Base-by-base conservation (phyloP, 768 basidiomycete genomes). In the Trichaptum fuscoviolaceum region DNA sequence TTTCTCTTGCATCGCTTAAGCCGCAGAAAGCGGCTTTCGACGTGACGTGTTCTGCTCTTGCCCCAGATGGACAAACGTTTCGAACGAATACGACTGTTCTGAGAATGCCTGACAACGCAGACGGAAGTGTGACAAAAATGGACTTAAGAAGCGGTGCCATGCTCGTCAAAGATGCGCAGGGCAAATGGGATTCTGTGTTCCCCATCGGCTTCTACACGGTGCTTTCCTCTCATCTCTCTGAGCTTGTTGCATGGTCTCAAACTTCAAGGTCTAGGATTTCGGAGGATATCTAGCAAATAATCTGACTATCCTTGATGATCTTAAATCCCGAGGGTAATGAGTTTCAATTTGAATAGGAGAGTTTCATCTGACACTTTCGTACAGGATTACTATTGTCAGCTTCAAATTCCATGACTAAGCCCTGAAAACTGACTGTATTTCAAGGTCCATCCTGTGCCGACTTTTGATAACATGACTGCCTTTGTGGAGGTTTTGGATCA, bases 141-240 rank as follows among this genome's bases (percentile, higher is more conserved):
- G 86, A 87, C 71, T 74, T 83, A 62, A 80, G 85, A 35, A 87
- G 85, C 5, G 87, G 87, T 2, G 85, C 82, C 0, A 67, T 88
- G 57, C 71, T 86, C 52, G 86, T 84, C 1, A 75, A 81, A 60
- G 84, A 83, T 8, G 80, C 83, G 0, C 79, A 79, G 59, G 85
- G 86, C n/a, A 73, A 76, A 58, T 87, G 83, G 68, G 71, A 79
- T 67, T 76, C 82, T 0, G 74, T 88, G 15, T 74, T 93, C 66
- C 90, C 92, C 0, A 83, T 91, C 59, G 91, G 91, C 0, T 93
- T 90, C 74, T 93, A 91, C 70, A 86, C 90, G 0, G 74, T 34
- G 66, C 62, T 61, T 25, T 17, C 12, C n/a, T 17, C 10, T 34
- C 63, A 35, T 42, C n/a, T 18, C n/a, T 42, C 34, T 4, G 7